phyloP scores from a whole-genome alignment of 768 basidiomycete genomes.

The Rhodotorula taiwanensis region DNA sequence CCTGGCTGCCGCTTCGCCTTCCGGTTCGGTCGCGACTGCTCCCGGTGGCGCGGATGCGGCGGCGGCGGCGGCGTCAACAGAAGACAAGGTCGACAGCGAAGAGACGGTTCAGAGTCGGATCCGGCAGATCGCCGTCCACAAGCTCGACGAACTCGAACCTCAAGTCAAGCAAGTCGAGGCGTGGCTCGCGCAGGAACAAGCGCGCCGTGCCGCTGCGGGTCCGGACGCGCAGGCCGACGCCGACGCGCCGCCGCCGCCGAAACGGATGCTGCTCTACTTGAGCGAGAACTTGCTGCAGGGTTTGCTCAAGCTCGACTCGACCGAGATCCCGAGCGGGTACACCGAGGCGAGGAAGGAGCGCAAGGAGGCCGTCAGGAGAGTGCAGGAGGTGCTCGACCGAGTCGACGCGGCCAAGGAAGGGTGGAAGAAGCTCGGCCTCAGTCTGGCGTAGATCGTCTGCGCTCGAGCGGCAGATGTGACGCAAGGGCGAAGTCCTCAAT shows the following conservation, averaged over 20 bases:
- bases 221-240: conserved; percentile 40
- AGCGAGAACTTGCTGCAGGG: conserved; percentile 77
- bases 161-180: conserved; percentile 26
- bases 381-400: conserved; percentile 72
- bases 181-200: conserved; percentile 34
- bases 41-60: not conserved
- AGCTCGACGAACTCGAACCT: conserved; percentile 23
- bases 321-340: conserved; percentile 68
- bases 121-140: conserved; percentile 13
- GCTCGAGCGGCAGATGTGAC: too few relatives aligned
- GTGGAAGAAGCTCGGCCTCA: conserved; percentile 12
- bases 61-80: not conserved
- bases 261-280: conserved; percentile 45
- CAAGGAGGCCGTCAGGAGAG: conserved; percentile 77
- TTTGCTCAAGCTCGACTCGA: conserved; percentile 77
- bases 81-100: conserved; percentile 22
- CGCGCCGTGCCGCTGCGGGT: conserved; percentile 17
- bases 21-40: not conserved
- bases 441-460: too few relatives aligned
- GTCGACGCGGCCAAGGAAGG: conserved; percentile 65
- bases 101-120: conserved; percentile 17
- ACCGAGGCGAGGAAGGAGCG: conserved; percentile 67
- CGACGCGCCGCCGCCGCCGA: conserved; percentile 52
- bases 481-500: too few relatives aligned
- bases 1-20: conserved; percentile 5